These are phyloP conservation scores for Blumeria hordei DNA, from an alignment of 2,329 filamentous ascomycete species.

Conservation along the genomic window DNA sequence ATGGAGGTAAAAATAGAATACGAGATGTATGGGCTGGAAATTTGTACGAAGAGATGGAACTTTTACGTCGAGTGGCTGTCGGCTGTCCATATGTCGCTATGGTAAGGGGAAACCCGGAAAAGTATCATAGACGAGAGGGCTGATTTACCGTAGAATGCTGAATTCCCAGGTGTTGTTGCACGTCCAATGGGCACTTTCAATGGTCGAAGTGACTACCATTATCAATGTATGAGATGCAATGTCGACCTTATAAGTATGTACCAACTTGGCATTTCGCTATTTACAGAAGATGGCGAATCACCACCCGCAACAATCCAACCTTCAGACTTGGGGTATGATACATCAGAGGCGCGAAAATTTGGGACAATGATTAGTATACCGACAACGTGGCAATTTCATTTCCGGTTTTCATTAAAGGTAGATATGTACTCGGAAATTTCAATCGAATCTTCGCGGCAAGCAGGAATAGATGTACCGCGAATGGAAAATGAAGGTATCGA, in stretches of 20 bases:
- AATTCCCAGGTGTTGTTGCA: slow-evolving; percentile 94
- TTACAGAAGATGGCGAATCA: slow-evolving; percentile 72
- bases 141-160: slow-evolving; percentile 48
- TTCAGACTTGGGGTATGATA: slow-evolving; percentile 19
- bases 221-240: slow-evolving; percentile 90
- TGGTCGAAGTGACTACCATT: slow-evolving; percentile 93
- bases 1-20: slow-evolving; percentile 53
- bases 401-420: slow-evolving; percentile 77
- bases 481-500: slow-evolving; percentile 80
- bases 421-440: slow-evolving; percentile 97
- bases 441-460: slow-evolving; percentile 71
- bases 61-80: slow-evolving; percentile 60
- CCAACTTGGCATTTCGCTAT: slow-evolving; percentile 83
- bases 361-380: slow-evolving; percentile 32
- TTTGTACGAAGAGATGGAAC: slow-evolving; percentile 69
- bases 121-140: slow-evolving; percentile 2
- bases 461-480: slow-evolving; percentile 74
- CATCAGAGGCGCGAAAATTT: slow-evolving; percentile 20
- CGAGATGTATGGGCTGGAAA: slow-evolving; percentile 92
- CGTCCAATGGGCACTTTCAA: slow-evolving; percentile 85
- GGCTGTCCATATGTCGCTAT: slow-evolving; percentile 93
- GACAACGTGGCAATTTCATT: slow-evolving; percentile 98
- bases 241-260: slow-evolving; percentile 96
- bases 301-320: slow-evolving; percentile 37
- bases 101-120: slow-evolving; percentile 30